Evolutionary conservation across 306 rosid genomes (phyloP).

Genomic region (Arachis hypogaea): DNA sequence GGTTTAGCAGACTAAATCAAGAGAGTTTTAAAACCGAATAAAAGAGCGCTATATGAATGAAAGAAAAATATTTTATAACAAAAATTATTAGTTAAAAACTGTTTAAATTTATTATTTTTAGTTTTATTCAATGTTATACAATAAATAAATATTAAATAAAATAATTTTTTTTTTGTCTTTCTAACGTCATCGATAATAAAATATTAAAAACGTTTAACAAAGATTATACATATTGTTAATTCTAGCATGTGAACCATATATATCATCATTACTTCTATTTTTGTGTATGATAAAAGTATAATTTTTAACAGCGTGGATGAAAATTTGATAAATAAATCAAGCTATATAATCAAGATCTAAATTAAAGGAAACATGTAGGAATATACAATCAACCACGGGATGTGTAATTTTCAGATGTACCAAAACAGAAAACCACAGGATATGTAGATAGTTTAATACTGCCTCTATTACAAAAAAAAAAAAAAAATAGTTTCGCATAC

Average conservation of each 20-base stretch:
- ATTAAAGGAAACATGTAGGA: neutral
- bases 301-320: neutral
- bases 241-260: conserved; percentile 13
- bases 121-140: too few relatives aligned
- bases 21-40: too few relatives aligned
- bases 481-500: neutral
- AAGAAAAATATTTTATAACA: neutral
- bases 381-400: neutral
- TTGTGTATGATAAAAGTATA: neutral
- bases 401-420: too few relatives aligned
- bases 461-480: neutral
- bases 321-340: neutral
- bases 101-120: too few relatives aligned
- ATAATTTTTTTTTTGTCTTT: too few relatives aligned
- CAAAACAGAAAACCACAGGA: neutral
- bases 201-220: neutral
- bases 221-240: neutral
- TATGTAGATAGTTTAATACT: neutral
- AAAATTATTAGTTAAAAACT: too few relatives aligned
- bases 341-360: neutral
- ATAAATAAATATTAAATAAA: too few relatives aligned
- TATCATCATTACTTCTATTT: neutral
- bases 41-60: neutral
- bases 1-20: neutral
- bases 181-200: neutral